These are phyloP conservation scores for Aspergillus ustus DNA, from an alignment of 2,329 filamentous ascomycete genomes.

Conservation along the genomic window DNA sequence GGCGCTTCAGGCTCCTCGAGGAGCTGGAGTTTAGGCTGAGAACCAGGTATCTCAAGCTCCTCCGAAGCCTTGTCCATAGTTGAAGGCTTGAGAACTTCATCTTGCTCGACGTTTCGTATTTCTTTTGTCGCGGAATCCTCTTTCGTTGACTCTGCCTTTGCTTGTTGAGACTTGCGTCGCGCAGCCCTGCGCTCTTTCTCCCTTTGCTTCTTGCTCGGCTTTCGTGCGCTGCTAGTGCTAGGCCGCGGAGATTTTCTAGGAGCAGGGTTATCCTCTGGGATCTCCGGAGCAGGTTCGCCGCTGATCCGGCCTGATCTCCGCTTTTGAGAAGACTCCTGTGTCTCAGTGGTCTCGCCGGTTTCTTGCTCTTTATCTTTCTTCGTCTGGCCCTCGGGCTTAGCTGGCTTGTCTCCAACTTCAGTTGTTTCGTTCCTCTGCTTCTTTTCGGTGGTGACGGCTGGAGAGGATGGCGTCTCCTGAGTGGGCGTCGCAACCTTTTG, in stretches of 20 bases:
- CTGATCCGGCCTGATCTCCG: slow-evolving; percentile 37
- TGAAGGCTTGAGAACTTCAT: background rate
- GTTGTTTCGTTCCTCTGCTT: slow-evolving; percentile 31
- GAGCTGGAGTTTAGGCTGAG: background rate
- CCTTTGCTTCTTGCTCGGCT: slow-evolving; percentile 24
- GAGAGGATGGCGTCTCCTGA: slow-evolving; percentile 21
- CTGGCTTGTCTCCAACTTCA: background rate
- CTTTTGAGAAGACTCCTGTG: slow-evolving; percentile 31
- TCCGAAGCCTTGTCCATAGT: background rate
- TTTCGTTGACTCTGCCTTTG: background rate
- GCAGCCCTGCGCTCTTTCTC: slow-evolving; percentile 11
- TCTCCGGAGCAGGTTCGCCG: slow-evolving; percentile 23
- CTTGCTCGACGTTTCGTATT: background rate
- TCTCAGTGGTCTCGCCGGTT: slow-evolving; percentile 13
- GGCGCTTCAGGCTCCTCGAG: background rate
- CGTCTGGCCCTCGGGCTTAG: slow-evolving; percentile 3
- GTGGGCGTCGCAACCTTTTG: slow-evolving; percentile 2
- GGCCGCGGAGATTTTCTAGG: slow-evolving; percentile 17
- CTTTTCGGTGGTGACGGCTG: slow-evolving; percentile 28
- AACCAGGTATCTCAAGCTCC: background rate
- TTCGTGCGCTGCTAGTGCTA: slow-evolving; percentile 26
- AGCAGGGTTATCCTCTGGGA: slow-evolving; percentile 19
- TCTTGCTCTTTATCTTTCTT: background rate
- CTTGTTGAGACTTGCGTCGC: slow-evolving; percentile 8
- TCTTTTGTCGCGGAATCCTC: background rate